Evolutionary conservation across 257 asterid genomes (phyloP), one percentile per base, ranked within the genome.

Genomic region (Petunia secreta): DNA sequence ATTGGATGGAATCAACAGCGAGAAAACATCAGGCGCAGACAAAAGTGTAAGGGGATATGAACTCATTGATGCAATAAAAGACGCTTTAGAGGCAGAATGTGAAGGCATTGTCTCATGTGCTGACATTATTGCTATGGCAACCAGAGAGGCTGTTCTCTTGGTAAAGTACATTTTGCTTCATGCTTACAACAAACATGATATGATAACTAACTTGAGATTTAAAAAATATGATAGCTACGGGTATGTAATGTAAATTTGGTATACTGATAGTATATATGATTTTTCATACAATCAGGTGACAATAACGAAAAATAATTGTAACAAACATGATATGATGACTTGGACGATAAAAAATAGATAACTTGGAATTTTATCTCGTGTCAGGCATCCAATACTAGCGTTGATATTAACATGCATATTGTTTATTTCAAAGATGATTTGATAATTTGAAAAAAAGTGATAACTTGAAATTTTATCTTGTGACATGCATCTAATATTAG

Each of bases 101-200:
- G 89, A 88, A 37, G 85, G 84, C 1, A 55, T 87, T 0, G 95
- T 92, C 36, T 92, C 95, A 6, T 90, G 97, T 76, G 94, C 95
- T 67, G 95, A 92, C 71, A 89, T 89, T 84, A 89, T 89, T 52
- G 83, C 80, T 53, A 84, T 92, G 87, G 94, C 94, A 5, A 84
- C 94, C 41, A 83, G 96, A 84, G 96, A 91, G 38, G 88, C 90
- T 8, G 87, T 91, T 39, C 77, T 86, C 63, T 46, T 82, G 83
- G 90, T 91, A 86, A 46, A 48, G 2, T 71, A 25, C 58, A 46
- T 46, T 69, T 4, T 63, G 10, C 9, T 36, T 63, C 68, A 63
- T 60, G 53, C 8, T 43, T 40, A 39, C 4, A 77, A 77, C 46
- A 63, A 9, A 62, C 8, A n/a, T 77, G 1, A n/a, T 36, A 4